Base-by-base conservation (phyloP, 164 flowering plant genomes). In the Magnolia changhungtana region DNA sequence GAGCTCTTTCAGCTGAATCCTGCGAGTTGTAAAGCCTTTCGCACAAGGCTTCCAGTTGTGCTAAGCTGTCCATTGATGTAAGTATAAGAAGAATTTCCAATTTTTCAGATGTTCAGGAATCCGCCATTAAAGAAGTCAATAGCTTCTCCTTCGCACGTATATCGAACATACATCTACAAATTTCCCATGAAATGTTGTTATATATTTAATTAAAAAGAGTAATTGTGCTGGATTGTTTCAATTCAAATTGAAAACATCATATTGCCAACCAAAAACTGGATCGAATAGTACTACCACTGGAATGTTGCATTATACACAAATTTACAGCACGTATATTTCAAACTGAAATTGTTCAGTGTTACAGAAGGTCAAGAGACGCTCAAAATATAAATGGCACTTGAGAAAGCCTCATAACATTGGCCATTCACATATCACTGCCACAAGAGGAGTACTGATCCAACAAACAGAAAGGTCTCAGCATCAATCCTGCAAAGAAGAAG, bases 1-100 rank as follows among this genome's bases (percentile, higher is more conserved):
- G 96, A 50, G 96, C 96, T 71, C 99, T 83, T 79, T 96, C 99
- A 16, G 87, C 93, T 7, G 94, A 87, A 80, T 96, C 97, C 83
- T 92, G 97, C 18, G 99, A 92, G 83, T 94, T 96, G 85, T 96
- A 96, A 55, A 96, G 93, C 87, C 98, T 89, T 85, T 96, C 99
- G 61, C 99, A 96, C 84, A 96, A 81, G 20, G 95, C 96, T 86
- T 96, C 99, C 69, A 96, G 84, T 72, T 94, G 98, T 66, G 92
- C 94, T 79, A 96, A 87, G 83, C 91, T 88, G 87, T 93, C 98
- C 98, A 95, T 93, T 59, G 74, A 50, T 72, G 78, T 74, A 67
- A 76, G 74, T n/a, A 50, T 20, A 59, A 79, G 77, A 45, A 74
- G 51, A 27, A 24, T 72, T 79, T 82, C 77, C 81, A 82, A 75